These are phyloP conservation scores for Neophaeococcomyces aloes DNA, from an alignment of 2,329 filamentous ascomycete genomes.

Conservation along the genomic window DNA sequence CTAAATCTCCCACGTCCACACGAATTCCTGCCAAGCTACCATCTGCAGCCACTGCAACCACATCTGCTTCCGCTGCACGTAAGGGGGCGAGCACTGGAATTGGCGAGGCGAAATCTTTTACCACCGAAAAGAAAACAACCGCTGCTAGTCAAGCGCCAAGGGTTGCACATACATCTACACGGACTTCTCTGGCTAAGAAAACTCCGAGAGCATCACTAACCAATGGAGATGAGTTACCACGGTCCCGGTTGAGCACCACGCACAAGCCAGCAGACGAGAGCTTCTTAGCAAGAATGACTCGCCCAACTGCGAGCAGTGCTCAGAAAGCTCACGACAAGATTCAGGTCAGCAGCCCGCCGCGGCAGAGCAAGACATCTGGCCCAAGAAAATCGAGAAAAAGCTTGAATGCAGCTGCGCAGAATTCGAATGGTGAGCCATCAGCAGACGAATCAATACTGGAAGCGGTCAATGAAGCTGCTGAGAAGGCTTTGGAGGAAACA, in stretches of 20 bases:
- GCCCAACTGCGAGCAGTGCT: conserved; percentile 41
- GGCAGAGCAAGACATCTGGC: conserved; percentile 10
- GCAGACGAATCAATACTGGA: neutral
- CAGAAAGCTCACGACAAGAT: conserved; percentile 39
- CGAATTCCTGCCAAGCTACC: conserved; percentile 30
- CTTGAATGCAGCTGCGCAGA: neutral
- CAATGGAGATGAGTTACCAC: conserved; percentile 25
- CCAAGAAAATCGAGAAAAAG: conserved; percentile 18
- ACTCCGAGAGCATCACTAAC: conserved; percentile 23
- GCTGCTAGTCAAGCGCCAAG: neutral
- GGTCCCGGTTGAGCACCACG: conserved; percentile 31
- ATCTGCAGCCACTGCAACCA: conserved; percentile 31
- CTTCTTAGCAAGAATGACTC: conserved; percentile 43
- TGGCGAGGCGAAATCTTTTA: conserved; percentile 12
- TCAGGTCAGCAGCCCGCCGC: conserved; percentile 32
- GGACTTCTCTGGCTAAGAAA: conserved; percentile 22
- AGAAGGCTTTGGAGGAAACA: neutral
- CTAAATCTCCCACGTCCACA: conserved; percentile 30
- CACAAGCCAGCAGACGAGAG: conserved; percentile 34
- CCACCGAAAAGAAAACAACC: conserved; percentile 22
- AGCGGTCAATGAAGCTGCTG: neutral
- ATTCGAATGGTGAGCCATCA: neutral
- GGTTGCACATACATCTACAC: conserved; percentile 16
- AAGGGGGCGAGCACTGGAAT: conserved; percentile 22
- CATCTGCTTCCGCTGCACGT: conserved; percentile 29